Evolutionary conservation across 352 stramenopile species (phyloP).

Genomic region (Blastocystis sp.): DNA sequence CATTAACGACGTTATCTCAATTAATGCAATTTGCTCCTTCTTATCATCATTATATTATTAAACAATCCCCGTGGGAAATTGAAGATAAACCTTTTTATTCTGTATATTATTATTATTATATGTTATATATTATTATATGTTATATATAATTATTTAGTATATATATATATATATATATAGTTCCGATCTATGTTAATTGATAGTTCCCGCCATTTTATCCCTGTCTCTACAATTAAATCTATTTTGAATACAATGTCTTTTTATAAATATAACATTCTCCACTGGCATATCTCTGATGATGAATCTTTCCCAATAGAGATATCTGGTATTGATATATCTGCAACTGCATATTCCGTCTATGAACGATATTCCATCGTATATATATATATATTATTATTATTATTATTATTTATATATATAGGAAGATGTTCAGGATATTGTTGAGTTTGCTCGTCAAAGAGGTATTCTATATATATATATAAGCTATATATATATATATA

Average conservation of each 20-base stretch:
- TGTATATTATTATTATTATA: too few relatives aligned
- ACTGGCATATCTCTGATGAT: constrained; percentile 47
- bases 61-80: constrained; percentile 38
- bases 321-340: not conserved
- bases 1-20: constrained; percentile 48
- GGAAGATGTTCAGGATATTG: constrained; percentile 45
- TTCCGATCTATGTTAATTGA: constrained; percentile 56
- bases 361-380: constrained; percentile 47
- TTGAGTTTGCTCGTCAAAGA: constrained; percentile 45
- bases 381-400: constrained; percentile 37
- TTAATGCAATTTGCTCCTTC: constrained; percentile 46
- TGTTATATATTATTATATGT: too few relatives aligned
- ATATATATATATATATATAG: not conserved
- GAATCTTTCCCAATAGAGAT: constrained; percentile 38
- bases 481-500: too few relatives aligned
- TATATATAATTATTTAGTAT: too few relatives aligned
- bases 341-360: constrained; percentile 26
- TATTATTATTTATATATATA: constrained; percentile 43
- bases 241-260: constrained; percentile 43
- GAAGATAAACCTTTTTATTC: constrained; percentile 46
- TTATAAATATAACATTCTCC: constrained; percentile 47
- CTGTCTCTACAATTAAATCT: constrained; percentile 41
- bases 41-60: constrained; percentile 35
- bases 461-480: too few relatives aligned
- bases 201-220: constrained; percentile 51